These are phyloP conservation scores for Aspergillus persii DNA, from an alignment of 2,329 filamentous ascomycete species.

Conservation along the genomic window DNA sequence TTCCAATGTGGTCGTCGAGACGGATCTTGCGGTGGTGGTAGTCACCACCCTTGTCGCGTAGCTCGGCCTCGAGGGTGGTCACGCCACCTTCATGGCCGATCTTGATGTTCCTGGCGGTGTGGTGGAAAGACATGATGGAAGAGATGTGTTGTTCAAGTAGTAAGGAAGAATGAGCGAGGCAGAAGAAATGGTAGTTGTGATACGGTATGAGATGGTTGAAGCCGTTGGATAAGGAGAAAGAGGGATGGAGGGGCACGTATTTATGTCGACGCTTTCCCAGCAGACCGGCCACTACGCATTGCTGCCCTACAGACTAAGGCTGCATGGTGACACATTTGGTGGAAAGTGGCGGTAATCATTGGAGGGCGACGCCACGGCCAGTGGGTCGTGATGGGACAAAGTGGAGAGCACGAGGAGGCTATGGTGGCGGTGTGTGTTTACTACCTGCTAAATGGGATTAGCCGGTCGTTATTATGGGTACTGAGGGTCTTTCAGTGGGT, in stretches of 20 bases:
- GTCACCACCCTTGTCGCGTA: slow-evolving; percentile 9
- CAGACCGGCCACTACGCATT: neutral
- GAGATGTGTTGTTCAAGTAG: too few relatives aligned
- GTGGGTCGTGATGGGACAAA: neutral
- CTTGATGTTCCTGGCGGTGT: slow-evolving; percentile 10
- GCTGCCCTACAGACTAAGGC: neutral
- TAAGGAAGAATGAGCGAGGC: neutral
- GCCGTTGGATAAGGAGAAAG: neutral
- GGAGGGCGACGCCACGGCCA: neutral
- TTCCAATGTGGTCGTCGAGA: slow-evolving; percentile 19
- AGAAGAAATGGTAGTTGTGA: too few relatives aligned
- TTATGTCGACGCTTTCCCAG: neutral
- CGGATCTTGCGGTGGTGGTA: slow-evolving; percentile 8
- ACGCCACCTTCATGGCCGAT: slow-evolving; percentile 8
- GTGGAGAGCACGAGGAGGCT: neutral
- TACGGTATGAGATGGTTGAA: neutral
- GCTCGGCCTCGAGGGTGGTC: slow-evolving; percentile 11
- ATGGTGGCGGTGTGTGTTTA: neutral
- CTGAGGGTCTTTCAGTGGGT: too few relatives aligned
- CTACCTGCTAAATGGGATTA: neutral
- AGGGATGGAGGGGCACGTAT: neutral
- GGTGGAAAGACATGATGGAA: slow-evolving; percentile 16
- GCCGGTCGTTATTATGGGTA: neutral
- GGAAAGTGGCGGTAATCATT: neutral
- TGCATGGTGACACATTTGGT: neutral